Base-by-base conservation (phyloP, 23 red algal genomes). In the Pyropia haitanensis region DNA sequence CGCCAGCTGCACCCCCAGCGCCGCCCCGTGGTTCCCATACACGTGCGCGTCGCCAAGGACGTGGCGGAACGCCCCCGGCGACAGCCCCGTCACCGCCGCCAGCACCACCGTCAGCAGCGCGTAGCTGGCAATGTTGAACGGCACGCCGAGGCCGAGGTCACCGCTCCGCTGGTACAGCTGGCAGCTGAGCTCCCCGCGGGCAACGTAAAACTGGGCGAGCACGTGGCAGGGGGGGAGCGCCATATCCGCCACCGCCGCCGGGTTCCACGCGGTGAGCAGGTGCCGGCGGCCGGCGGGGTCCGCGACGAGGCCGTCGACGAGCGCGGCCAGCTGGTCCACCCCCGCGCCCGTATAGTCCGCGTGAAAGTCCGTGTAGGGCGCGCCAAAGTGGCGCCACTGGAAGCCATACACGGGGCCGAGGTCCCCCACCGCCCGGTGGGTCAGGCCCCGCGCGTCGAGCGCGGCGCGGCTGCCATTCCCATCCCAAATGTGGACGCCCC, bases 371-470 rank as follows among this genome's bases (percentile, higher is more conserved):
- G 71, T 51, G 29, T 97, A 97, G 14, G 78, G 64, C 5, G 93
- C 93, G 14, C 93, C 93, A 76, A 90, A 97, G 79, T 97, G 93
- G 6, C 93, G 85, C 93, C 93, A 97, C 53, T 97, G 93, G 58
- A 97, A 97, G 14, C 93, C 93, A 64, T 97, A 97, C 33, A 97
- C 73, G 5, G 93, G 93, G 28, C 93, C 93, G 5, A 97, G 46
- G 63, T 97, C 93, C 20, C 93, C 93, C 50, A 69, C 75, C 32
- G 67, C 80, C 29, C 93, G 76, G n/a, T 90, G 55, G 0, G 50
- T 54, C 12, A 97, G 60, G 20, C 93, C 93, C 5, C 62, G 77
- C 2, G 63, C 52, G 73, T 97, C 79, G 53, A 97, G 61, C 48
- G 90, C 90, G 10, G 72, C 85, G 44, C 85, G 68, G 14, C 85